Evolutionary conservation across 192 early-diverging fungal species (phyloP).

Genomic region (Pilaira anomala): DNA sequence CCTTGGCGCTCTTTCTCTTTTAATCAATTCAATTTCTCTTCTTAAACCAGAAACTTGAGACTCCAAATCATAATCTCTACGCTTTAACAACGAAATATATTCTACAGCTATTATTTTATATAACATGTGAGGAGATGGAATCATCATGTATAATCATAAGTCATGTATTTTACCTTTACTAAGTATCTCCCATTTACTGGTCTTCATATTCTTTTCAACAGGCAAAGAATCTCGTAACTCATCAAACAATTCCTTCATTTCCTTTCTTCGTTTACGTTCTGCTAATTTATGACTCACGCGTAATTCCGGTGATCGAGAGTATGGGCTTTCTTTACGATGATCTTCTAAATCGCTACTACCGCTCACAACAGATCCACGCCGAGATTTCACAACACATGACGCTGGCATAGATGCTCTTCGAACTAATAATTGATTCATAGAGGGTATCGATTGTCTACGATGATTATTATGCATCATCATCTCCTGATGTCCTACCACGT

Average conservation of each 20-base stretch:
- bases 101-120: constrained; percentile 63
- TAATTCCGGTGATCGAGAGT: constrained; percentile 71
- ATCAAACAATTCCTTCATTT: constrained; percentile 94
- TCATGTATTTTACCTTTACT: constrained; percentile 71
- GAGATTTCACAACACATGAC: constrained; percentile 13
- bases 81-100: constrained; percentile 48
- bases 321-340: constrained; percentile 47
- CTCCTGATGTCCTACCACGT: constrained; percentile 11
- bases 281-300: constrained; percentile 85
- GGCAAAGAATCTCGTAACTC: constrained; percentile 77
- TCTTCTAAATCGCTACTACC: background rate
- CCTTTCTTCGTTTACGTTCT: constrained; percentile 81
- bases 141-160: background rate
- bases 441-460: too few species aligned
- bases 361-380: background rate
- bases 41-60: constrained; percentile 47
- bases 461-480: too few species aligned
- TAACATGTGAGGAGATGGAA: too few species aligned
- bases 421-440: constrained; percentile 12
- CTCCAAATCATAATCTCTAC: constrained; percentile 44
- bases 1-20: constrained; percentile 9
- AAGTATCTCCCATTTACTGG: constrained; percentile 89
- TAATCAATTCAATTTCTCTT: constrained; percentile 35
- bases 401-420: constrained; percentile 36
- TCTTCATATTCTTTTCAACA: constrained; percentile 73